A percentile compares a stretch with the other conserved stretches of the same genome.
phyloP scores from a whole-genome alignment of 306 rosid species.

The Benincasa hispida region DNA sequence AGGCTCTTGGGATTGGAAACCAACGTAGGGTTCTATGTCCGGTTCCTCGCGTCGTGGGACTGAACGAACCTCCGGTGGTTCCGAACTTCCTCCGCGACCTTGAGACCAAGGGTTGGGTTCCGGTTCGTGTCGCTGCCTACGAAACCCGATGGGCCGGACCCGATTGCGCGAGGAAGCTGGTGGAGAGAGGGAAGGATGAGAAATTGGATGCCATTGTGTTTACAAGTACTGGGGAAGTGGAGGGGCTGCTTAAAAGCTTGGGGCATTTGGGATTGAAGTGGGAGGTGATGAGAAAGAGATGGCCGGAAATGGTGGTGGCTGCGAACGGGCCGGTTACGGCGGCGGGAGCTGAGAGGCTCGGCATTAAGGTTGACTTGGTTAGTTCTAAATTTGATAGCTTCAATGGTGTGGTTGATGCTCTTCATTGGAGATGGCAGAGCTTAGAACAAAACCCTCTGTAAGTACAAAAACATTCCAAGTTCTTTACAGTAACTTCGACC shows the following conservation, averaged over 20 bases:
- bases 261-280: conserved; percentile 37
- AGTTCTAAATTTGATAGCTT: conserved; percentile 59
- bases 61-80: conserved; percentile 65
- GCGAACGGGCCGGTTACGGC: conserved; percentile 70
- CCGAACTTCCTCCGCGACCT: conserved; percentile 45
- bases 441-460: neutral
- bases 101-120: conserved; percentile 26
- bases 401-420: conserved; percentile 49
- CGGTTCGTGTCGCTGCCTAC: conserved; percentile 47
- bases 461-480: neutral
- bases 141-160: conserved; percentile 69
- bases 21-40: conserved; percentile 43
- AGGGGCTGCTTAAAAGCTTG: conserved; percentile 60
- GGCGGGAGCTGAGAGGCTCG: conserved; percentile 48
- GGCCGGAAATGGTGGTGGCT: conserved; percentile 42
- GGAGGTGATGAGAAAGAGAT: conserved; percentile 24
- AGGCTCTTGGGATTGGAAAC: conserved; percentile 32
- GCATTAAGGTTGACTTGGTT: conserved; percentile 57
- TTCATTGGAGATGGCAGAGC: conserved; percentile 20
- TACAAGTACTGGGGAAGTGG: conserved; percentile 78
- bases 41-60: conserved; percentile 36
- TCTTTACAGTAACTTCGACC: neutral
- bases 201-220: conserved; percentile 49
- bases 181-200: conserved; percentile 24
- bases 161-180: conserved; percentile 38